Evolutionary conservation across 2,329 filamentous ascomycete species (phyloP), one percentile per base, ranked within the genome.

Genomic region (Diaporthe humulicola): DNA sequence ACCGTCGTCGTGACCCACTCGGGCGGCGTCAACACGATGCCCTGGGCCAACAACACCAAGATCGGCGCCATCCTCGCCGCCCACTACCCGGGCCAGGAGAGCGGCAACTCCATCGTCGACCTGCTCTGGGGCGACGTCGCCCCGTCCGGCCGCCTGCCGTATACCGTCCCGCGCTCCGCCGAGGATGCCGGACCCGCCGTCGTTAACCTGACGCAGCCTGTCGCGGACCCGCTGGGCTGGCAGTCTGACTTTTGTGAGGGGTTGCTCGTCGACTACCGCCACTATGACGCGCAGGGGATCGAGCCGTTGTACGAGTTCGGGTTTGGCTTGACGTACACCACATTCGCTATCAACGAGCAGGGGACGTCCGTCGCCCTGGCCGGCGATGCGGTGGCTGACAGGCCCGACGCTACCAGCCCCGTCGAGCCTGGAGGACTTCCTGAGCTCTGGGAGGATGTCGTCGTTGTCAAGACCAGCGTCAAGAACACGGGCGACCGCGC

Each of bases 21-120:
- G 1, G 89, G 93, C 22, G 92, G 92, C 0, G 84, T 90, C 54
- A 80, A 88, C 0, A 82, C 89, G 79, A 86, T 90, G 76, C 84
- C 88, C 4, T 92, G 87, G 82, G 87, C 88, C 54, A 82, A 89
- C 38, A 86, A 90, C 79, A 84, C 86, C 3, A 92, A 92, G 79
- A 86, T 92, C 42, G 90, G 88, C 4, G 91, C 90, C 19, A 88
- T 93, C 57, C 79, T 93, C 10, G 90, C 87, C 76, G 90, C 89
- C 14, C 88, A 89, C 79, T 83, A 92, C 90, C 90, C 0, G 7
- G 91, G 91, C 8, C 87, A 93, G 78, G 88, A 93, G 77, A 88
- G 87, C 19, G 91, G 91, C 2, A 89, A 91, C 75, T 85, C 90
- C 0, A 87, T 93, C 36, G 88, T 88, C 3, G 90, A 91, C 77